Conservation (phyloP, 768 basidiomycete species). For the Leccinum rimulosum region DNA sequence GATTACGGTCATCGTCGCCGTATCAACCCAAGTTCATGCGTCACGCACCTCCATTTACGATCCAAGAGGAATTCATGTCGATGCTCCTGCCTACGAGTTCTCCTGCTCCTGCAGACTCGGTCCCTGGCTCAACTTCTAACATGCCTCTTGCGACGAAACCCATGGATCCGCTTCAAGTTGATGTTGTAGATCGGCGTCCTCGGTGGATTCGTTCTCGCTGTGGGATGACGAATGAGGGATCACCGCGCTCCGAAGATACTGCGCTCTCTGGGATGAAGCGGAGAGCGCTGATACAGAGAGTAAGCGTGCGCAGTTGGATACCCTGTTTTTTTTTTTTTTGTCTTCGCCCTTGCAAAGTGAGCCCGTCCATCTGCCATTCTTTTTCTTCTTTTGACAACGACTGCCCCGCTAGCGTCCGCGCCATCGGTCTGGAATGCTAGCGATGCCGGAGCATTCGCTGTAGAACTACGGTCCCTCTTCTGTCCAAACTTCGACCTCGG, state of each 20-base stretch:
- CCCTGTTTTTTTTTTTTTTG: conserved; percentile 51
- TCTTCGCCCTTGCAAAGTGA: conserved; percentile 70
- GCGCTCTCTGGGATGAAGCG: conserved; percentile 67
- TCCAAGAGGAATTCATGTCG: conserved; percentile 63
- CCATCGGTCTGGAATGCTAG: conserved; percentile 65
- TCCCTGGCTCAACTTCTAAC: conserved; percentile 28
- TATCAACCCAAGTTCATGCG: conserved; percentile 56
- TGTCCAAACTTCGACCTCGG: conserved; percentile 63
- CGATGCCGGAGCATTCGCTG: conserved; percentile 68
- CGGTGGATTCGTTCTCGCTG: conserved; percentile 40
- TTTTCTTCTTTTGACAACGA: conserved; percentile 1
- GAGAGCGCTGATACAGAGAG: conserved; percentile 67
- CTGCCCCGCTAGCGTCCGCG: conserved; percentile 53
- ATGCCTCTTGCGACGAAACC: conserved; percentile 20
- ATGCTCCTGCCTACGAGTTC: conserved; percentile 28
- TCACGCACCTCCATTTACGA: conserved; percentile 74
- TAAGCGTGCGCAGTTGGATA: conserved; percentile 62
- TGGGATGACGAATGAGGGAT: conserved; percentile 77
- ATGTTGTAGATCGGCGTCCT: conserved; percentile 53
- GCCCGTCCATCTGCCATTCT: conserved; percentile 24
- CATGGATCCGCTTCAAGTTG: conserved; percentile 41
- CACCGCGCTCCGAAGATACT: conserved; percentile 60
- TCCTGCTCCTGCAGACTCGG: conserved; percentile 10
- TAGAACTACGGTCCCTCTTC: conserved; percentile 69
- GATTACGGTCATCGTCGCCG: conserved; percentile 73